Evolutionary conservation across 495 filamentous ascomycete genomes (phyloP), one percentile per base, ranked within the genome.

Genomic region (Tricharina praecox): DNA sequence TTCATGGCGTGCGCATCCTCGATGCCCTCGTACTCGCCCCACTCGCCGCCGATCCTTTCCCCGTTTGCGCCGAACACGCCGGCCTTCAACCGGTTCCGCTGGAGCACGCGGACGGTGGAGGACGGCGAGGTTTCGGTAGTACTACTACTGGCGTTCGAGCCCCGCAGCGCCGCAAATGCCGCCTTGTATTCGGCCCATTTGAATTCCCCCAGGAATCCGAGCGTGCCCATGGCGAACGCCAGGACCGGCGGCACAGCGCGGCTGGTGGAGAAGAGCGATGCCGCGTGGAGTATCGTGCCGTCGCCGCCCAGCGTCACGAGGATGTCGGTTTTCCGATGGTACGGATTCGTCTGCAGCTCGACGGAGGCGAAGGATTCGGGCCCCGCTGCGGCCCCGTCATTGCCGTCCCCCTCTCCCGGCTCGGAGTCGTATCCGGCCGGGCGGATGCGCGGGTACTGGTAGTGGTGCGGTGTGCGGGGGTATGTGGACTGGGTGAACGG

Each of bases 171-270:
- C 26, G 35, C 63, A 15, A 56, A 63, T 0, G 88, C 90, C 20
- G 81, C 72, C 58, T 88, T 88, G 62, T 86, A 81, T 53, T 96
- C 87, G 9, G 69, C 67, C 62, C 95, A 95, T 53, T 85, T 88
- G 86, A 88, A 96, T 64, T 96, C 90, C 26, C 88, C 87, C 15
- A 97, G 67, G 51, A 97, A 97, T 0, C 90, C 90, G 1, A 97
- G 66, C 0, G 87, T 87, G 4, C 90, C 90, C 86, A 97, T 94
- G 60, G 84, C 88, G 64, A 97, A 97, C 9, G 80, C 81, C 19
- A 97, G 68, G n/a, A 96, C 79, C 0, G 92, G 90, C 0, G 90
- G 90, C 0, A 96, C 86, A 33, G 75, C 73, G 34, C 72, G 63
- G 20, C 79, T 76, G n/a, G 77, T 81, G 13, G 82, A 79, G 66